Evolutionary conservation across 2,329 filamentous ascomycete genomes (phyloP), one percentile per base, ranked within the genome.

Genomic region (Dactylella cylindrospora): DNA sequence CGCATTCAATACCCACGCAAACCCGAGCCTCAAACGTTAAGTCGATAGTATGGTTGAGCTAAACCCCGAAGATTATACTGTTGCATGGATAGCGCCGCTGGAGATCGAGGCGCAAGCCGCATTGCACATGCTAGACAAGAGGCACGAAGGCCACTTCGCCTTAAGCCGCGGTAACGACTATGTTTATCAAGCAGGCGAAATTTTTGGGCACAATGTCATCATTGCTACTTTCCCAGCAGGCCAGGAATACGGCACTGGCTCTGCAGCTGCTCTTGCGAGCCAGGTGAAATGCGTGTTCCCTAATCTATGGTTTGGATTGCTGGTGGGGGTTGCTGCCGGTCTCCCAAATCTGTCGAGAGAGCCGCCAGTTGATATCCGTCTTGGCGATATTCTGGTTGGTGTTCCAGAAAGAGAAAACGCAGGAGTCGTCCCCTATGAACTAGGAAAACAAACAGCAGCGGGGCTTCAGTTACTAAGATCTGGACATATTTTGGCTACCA

Each of bases 11-110:
- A n/a, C n/a, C n/a, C n/a, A n/a, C n/a, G n/a, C n/a, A n/a, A n/a
- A n/a, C n/a, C n/a, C n/a, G n/a, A n/a, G n/a, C n/a, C n/a, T n/a
- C n/a, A n/a, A n/a, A n/a, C n/a, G n/a, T n/a, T n/a, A n/a, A n/a
- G n/a, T n/a, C n/a, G n/a, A n/a, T n/a, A n/a, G n/a, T n/a, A 40
- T 40, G 36, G 25, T 7, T 5, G 19, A 5, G 6, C 17, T 45
- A 19, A 23, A 45, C 25, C 40, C 40, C 44, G 17, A 65, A 59
- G 32, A 65, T 3, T 75, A 75, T 23, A 70, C 68, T 0, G 67
- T 75, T 1, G 71, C 67, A 51, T 75, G 72, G 73, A 70, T 76
- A 20, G 71, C 73, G 0, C 73, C 72, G 0, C 68, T 74, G 0
- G 67, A 71, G 17, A 73, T 75, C 5, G 72, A 76, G 60, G 72